Evolutionary conservation across 2,329 filamentous ascomycete genomes (phyloP), one percentile per base, ranked within the genome.

Genomic region (Cladophialophora carrionii): DNA sequence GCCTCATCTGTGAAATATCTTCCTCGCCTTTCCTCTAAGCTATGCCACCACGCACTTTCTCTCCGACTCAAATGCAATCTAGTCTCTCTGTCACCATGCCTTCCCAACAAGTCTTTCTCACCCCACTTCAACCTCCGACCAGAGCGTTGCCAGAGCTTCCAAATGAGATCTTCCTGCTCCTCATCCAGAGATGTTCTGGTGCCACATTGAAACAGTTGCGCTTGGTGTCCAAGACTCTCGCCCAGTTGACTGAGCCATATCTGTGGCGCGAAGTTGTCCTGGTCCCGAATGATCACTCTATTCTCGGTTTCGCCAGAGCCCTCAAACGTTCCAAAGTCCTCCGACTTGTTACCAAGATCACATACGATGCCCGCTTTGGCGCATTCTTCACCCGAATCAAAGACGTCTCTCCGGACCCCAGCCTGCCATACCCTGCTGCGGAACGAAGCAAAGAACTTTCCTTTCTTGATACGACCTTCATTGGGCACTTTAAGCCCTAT

Each of bases 351-450:
- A 63, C 34, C 3, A 68, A 61, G 34, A 34, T 70, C 8, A 60
- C 60, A 5, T 70, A 70, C 52, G 68, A 70, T 57, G 64, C 58
- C 43, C 66, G 65, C 12, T 70, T 68, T 61, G 62, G 61, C 22
- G 26, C 46, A 1, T 64, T 68, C 53, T 63, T 67, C 54, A 29
- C 55, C 22, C 26, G 52, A 20, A 65, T 70, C 59, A 68, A 64
- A 57, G 51, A 9, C 34, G 43, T 51, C 43, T 24, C 56, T 29
- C 32, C 63, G 4, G 57, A 64, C 17, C 34, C 49, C 32, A 37
- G n/a, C 31, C n/a, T 59, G 8, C 17, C 49, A 31, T 48, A 20
- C 24, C 34, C 63, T 17, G 7, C 49, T 22, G 63, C 62, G 12
- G 65, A 65, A 46, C 54, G 51, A 14, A 49, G 54, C 49, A 53